A percentile compares a stretch with the other conserved stretches of the same genome.
Evolutionary conservation across 768 basidiomycete species (phyloP).

Genomic region (Termitomyces sp.): DNA sequence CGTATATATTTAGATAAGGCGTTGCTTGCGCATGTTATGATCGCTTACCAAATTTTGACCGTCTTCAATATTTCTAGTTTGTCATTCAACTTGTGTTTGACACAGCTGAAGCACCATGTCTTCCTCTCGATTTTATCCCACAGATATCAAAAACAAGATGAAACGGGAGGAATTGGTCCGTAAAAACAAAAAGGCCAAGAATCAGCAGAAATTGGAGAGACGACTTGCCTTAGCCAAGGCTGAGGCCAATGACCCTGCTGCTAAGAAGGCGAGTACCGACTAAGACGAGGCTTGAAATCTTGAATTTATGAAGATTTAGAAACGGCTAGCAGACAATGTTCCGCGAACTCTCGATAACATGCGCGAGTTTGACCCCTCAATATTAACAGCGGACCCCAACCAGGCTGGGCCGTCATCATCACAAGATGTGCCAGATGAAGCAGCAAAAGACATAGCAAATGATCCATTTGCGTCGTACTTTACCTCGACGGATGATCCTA

Average conservation of each 20-base stretch:
- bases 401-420: slow-evolving; percentile 30
- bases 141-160: slow-evolving; percentile 80
- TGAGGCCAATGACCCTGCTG: slow-evolving; percentile 71
- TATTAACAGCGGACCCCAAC: slow-evolving; percentile 52
- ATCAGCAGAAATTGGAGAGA: slow-evolving; percentile 75
- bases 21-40: slow-evolving; percentile 9
- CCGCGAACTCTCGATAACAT: slow-evolving; percentile 93
- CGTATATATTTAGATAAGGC: not conserved
- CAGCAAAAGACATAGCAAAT: slow-evolving; percentile 63
- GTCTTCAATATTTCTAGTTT: no score
- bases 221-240: slow-evolving; percentile 74
- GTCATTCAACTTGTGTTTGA: not conserved
- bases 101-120: slow-evolving; percentile 38
- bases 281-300: not conserved
- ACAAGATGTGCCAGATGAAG: slow-evolving; percentile 47
- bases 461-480: slow-evolving; percentile 83
- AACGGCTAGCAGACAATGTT: slow-evolving; percentile 80
- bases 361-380: slow-evolving; percentile 77
- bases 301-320: slow-evolving; percentile 36
- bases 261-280: slow-evolving; percentile 62
- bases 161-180: slow-evolving; percentile 77
- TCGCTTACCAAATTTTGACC: not conserved
- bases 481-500: slow-evolving; percentile 60
- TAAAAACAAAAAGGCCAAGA: slow-evolving; percentile 75
- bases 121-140: slow-evolving; percentile 55